Base-by-base conservation (phyloP, 2,329 filamentous ascomycete species). In the Colletotrichum costaricense region DNA sequence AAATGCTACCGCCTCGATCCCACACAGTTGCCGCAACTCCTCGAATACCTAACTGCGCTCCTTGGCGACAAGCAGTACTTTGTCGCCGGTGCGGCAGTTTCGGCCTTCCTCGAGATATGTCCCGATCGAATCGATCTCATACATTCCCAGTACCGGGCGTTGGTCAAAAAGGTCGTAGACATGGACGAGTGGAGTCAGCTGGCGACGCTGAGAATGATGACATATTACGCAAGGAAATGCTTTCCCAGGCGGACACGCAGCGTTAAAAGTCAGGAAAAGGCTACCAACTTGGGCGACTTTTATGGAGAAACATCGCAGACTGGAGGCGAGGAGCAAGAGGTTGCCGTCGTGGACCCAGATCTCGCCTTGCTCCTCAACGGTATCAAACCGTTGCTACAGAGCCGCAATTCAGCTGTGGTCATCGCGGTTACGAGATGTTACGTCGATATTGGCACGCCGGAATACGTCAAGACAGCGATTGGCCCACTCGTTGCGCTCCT, bases 131-230 rank as follows among this genome's bases (percentile, higher is more conserved):
- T 98, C 75, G 95, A 98, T 80, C 85, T 99, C 73, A 92, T 99
- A 77, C 97, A 99, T 82, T 92, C 93, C 76, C 93, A 98, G 80
- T 99, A 98, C 83, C 91, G 94, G 63, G 88, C 90, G 46, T 85
- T 99, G 75, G 92, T 97, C 75, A 94, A 92, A 81, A 98, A 98
- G 86, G 85, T 98, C 65, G 95, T 98, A 28, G 97, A 99, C 80
- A 99, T 99, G 97, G 97, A 99, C 79, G 97, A 99, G 84, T 99
- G 97, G 97, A 94, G 95, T 55, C 97, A 99, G 83, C 83, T 98
- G 67, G 93, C 95, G 2, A 94, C 94, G 3, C 80, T 99, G 77
- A 90, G 92, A 52, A 86, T 99, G 76, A 92, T 98, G 90, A 93
- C 93, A 1, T 86, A 92, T 26, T 99, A 99, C 81, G 92, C 94